These are phyloP conservation scores for Camelina sativa DNA, from an alignment of 345 rosid genomes.

Conservation along the genomic window DNA sequence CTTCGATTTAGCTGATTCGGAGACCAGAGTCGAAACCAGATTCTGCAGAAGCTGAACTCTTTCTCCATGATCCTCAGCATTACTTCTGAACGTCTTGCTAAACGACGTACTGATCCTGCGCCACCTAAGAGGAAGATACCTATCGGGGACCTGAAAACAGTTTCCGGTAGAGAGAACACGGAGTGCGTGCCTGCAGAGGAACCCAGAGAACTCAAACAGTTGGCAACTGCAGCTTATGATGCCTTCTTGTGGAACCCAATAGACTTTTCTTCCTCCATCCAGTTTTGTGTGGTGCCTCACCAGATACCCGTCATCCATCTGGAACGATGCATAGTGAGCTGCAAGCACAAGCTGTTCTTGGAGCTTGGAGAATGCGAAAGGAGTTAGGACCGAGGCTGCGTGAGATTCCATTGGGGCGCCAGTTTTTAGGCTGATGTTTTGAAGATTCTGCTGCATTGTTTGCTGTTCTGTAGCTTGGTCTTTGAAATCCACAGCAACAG, in stretches of 20 bases:
- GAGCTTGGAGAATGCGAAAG: constrained; percentile 93
- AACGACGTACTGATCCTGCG: constrained; percentile 61
- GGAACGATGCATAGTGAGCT: constrained; percentile 94
- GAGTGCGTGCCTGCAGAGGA: constrained; percentile 91
- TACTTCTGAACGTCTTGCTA: constrained; percentile 51
- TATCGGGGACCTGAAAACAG: constrained; percentile 91
- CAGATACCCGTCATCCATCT: constrained; percentile 77
- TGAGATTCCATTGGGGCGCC: constrained; percentile 98
- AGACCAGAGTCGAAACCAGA: constrained; percentile 69
- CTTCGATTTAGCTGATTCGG: constrained; percentile 80
- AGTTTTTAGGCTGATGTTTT: constrained; percentile 81
- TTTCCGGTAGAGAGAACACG: constrained; percentile 91
- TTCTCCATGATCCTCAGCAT: constrained; percentile 59
- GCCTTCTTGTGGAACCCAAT: constrained; percentile 88
- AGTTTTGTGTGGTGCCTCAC: constrained; percentile 94
- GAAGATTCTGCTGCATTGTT: constrained; percentile 95
- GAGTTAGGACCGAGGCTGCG: constrained; percentile 85
- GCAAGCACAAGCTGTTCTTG: constrained; percentile 96
- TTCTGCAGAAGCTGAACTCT: constrained; percentile 78
- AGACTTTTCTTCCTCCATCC: constrained; percentile 92
- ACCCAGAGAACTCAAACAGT: constrained; percentile 92
- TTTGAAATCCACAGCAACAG: constrained; percentile 86
- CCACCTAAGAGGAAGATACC: constrained; percentile 89
- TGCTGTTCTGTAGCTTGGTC: constrained; percentile 98
- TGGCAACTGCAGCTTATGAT: constrained; percentile 95